These are phyloP conservation scores for Brasenia schreberi DNA, from an alignment of 164 flowering plant genomes.

Conservation along the genomic window DNA sequence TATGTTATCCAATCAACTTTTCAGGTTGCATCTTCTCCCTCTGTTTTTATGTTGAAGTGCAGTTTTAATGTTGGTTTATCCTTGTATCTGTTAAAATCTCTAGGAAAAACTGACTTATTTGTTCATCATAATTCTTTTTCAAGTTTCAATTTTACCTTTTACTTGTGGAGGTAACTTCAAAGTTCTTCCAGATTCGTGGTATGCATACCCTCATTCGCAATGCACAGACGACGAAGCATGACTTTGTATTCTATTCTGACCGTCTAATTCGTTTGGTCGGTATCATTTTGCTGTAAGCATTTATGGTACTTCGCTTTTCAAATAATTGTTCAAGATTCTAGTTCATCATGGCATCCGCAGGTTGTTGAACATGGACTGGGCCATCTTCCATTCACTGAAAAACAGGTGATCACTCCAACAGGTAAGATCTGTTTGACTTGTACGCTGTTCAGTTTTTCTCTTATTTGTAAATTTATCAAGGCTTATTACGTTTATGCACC, in stretches of 20 bases:
- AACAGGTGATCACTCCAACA: constrained; percentile 94
- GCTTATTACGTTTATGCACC: too few relatives aligned
- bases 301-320: neutral
- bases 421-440: constrained; percentile 36
- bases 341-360: constrained; percentile 18
- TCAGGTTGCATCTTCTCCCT: constrained; percentile 42
- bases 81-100: neutral
- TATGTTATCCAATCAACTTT: constrained; percentile 93
- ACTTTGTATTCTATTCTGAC: constrained; percentile 93
- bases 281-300: constrained; percentile 1
- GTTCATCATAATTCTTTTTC: neutral
- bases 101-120: too few relatives aligned
- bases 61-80: neutral
- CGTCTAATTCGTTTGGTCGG: constrained; percentile 90
- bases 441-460: too few relatives aligned
- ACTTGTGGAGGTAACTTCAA: neutral
- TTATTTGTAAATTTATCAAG: too few relatives aligned
- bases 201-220: constrained; percentile 99
- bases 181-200: constrained; percentile 74
- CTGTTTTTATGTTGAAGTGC: neutral
- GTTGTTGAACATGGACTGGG: constrained; percentile 99
- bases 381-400: constrained; percentile 95
- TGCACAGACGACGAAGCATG: constrained; percentile 84
- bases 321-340: constrained; percentile 1
- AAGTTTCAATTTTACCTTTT: too few relatives aligned